Evolutionary conservation across 192 early-diverging fungal species (phyloP), one percentile per base, ranked within the genome.

Genomic region (Coemansia sp.): DNA sequence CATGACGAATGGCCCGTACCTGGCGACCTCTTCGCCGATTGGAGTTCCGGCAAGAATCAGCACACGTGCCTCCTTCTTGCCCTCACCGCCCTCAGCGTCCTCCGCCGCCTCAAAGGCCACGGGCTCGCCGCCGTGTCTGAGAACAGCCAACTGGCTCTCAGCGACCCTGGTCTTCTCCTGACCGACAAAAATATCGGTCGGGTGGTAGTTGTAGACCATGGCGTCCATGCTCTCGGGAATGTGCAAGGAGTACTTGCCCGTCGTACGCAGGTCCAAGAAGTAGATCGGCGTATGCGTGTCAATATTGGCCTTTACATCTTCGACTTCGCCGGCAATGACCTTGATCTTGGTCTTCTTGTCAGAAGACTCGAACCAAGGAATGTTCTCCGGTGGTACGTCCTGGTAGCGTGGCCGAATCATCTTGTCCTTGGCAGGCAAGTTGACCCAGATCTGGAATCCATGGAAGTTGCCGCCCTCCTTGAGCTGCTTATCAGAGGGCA

Each of bases 261-360:
- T 85, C 76, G 95, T 82, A 50, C 85, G 79, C 34, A 94, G 78
- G 64, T 96, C 91, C 20, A 94, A 77, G 68, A 90, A 91, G 79
- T 86, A 87, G 55, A 92, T 90, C 6, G 93, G 94, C 1, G 88
- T 92, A 36, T 87, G 79, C 2, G 94, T 94, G 43, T 86, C 73
- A 16, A 94, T 90, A 21, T 80, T 79, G 3, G 88, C 89, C 43
- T 85, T 76, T 13, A 87, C 81, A 31, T 86, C 93, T 64, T 88
- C 88, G 13, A 87, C 85, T 57, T 88, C 82, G n/a, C 95, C 95
- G 3, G 94, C 92, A 70, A 95, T 94, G 52, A 97, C 92, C 64
- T 91, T 93, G 77, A 94, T 87, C 11, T 52, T 69, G 12, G 77
- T 75, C 33, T 68, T 65, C 18, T 63, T 66, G 75, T 84, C 78